Base-by-base conservation (phyloP, 2,329 filamentous ascomycete species). In the Phaeoacremonium minimum region DNA sequence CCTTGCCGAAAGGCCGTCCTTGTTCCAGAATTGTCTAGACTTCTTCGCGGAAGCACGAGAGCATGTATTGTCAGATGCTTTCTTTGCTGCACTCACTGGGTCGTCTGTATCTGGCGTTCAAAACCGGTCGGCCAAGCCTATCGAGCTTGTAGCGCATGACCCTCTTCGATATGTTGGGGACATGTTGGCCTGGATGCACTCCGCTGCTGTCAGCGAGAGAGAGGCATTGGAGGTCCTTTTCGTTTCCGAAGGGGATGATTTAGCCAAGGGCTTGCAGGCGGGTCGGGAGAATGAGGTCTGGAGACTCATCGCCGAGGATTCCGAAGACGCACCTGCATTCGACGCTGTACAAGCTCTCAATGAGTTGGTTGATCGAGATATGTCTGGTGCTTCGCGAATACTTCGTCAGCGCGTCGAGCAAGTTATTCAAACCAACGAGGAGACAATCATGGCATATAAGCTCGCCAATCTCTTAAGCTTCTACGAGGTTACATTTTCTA, bases 181-280 rank as follows among this genome's bases (percentile, higher is more conserved):
- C 55, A 98, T 98, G 90, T 74, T 98, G 12, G 93, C 93, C 5
- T 98, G 93, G 93, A 81, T 85, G 6, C 93, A 98, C 57, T 95
- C 93, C 1, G 86, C 90, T 4, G 84, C 91, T 0, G 93, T 98
- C 1, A 94, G 91, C 19, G 93, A 98, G 60, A 78, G 87, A 35
- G 93, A 98, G 60, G 89, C 90, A 1, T 71, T 98, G 6, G 91
- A 97, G 57, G 80, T 88, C 3, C 69, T 98, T 1, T 98, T 98
- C 54, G 83, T 96, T 29, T 84, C 85, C 0, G 90, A 96, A 44
- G 90, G 87, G 3, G 86, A 93, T 44, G 88, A 95, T 51, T 86
- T 97, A 38, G 84, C 85, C 17, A 86, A 81, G 45, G 87, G 85
- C 1, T 82, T 96, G 17, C 80, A 87, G 52, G 81, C 83, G 30